Base-by-base conservation (phyloP, 2,329 filamentous ascomycete species). In the Neocatenulostroma microsporum region DNA sequence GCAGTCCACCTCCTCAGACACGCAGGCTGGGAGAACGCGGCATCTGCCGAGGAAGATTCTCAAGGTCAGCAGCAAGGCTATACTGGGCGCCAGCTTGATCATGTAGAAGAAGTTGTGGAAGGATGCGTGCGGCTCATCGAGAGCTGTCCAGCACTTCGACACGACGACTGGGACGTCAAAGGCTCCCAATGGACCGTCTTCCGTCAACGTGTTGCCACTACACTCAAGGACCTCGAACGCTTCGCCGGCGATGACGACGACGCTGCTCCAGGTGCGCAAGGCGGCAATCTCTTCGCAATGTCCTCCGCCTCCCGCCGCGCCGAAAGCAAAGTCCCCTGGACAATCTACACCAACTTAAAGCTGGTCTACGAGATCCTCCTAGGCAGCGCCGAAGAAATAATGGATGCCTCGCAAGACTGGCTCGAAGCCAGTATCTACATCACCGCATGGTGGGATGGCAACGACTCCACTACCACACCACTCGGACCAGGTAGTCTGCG, bases 371-470 rank as follows among this genome's bases (percentile, higher is more conserved):
- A 80, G 21, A 80, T 94, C 42, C 65, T 93, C 2, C 72, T 91
- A 4, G 88, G 89, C 23, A 76, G 82, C 45, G 71, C 78, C 8
- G 74, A 80, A 23, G 79, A 86, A 14, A 84, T 95, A 35, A 67
- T 93, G 42, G 74, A 79, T 30, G 76, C 79, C 29, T 77, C 87
- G 1, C 80, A 89, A 53, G 88, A 95, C 60, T 96, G 89, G 89
- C 78, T 89, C 34, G 89, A 96, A 64, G 88, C 86, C 0, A 83
- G 81, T 0, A 65, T 95, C 41, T 84, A 81, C 2, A 66, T 96
- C 33, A 80, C 88, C 21, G 80, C 83, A 5, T 96, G 89, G 89
- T 94, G 88, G 87, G 82, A 94, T 55, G 85, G 91, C 42, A 75
- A 78, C 41, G 72, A 79, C 8, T 63, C 67, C 1, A 47, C 62